Conservation (phyloP, 768 basidiomycete genomes). For the Macrolepiota dolichaula region DNA sequence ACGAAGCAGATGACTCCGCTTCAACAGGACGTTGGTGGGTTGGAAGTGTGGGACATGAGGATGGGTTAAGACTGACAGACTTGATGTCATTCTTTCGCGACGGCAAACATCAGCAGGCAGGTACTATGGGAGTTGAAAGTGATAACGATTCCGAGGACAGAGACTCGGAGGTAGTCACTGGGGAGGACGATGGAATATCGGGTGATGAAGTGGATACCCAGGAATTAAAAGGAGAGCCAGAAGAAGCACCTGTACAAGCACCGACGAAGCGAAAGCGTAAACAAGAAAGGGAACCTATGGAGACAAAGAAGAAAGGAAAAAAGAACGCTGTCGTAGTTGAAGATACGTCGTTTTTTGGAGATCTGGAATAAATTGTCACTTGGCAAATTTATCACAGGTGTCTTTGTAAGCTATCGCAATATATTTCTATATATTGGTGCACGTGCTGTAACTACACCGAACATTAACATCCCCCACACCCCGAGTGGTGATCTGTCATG, state of each 20-base stretch:
- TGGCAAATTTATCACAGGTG: not conserved
- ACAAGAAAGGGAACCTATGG: constrained; percentile 46
- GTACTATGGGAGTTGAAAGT: constrained; percentile 20
- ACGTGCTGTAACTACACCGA: not conserved
- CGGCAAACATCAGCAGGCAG: constrained; percentile 33
- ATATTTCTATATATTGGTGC: not conserved
- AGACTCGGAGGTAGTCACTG: constrained; percentile 18
- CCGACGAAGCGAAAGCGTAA: constrained; percentile 56
- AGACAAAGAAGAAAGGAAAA: constrained; percentile 53
- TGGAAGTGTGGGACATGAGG: constrained; percentile 92
- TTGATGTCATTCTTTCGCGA: constrained; percentile 66
- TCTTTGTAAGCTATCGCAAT: not conserved
- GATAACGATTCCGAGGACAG: constrained; percentile 24
- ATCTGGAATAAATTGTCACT: constrained; percentile 36
- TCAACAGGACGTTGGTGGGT: constrained; percentile 64
- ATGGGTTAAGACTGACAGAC: constrained; percentile 80
- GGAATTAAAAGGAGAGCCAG: constrained; percentile 19
- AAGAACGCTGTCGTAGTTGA: constrained; percentile 56
- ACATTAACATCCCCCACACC: too few species aligned
- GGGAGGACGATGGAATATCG: constrained; percentile 1
- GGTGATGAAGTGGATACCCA: constrained; percentile 14
- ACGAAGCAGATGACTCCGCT: constrained; percentile 17
- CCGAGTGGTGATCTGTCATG: too few species aligned
- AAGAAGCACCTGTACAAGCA: constrained; percentile 22
- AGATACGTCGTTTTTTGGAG: constrained; percentile 59